These are phyloP conservation scores for Hippophae gyantsensis DNA, from an alignment of 306 rosid genomes.

Conservation along the genomic window DNA sequence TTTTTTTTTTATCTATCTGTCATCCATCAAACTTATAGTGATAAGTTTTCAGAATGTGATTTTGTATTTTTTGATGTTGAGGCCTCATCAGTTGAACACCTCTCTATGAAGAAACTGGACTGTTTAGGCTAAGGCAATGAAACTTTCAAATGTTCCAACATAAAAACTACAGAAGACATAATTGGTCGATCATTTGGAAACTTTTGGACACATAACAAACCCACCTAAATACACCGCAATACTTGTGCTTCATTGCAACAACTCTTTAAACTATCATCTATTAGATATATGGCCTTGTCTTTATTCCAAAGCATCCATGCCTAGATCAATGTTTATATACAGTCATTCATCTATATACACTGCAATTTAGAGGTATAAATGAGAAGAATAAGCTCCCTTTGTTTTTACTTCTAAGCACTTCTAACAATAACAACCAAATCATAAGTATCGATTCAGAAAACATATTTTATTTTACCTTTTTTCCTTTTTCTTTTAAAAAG, in stretches of 20 bases:
- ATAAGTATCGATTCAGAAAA: too few relatives aligned
- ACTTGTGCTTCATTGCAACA: background rate
- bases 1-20: background rate
- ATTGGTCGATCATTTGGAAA: slow-evolving; percentile 9
- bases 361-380: too few relatives aligned
- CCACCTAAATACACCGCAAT: slow-evolving; percentile 17
- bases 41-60: background rate
- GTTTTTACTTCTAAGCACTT: too few relatives aligned
- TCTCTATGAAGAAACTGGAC: slow-evolving; percentile 20
- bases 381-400: too few relatives aligned
- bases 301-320: slow-evolving; percentile 13
- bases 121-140: slow-evolving; percentile 17
- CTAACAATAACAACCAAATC: too few relatives aligned
- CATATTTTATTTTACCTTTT: too few relatives aligned
- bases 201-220: slow-evolving; percentile 17
- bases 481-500: too few relatives aligned
- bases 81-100: background rate
- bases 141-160: slow-evolving; percentile 10
- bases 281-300: slow-evolving; percentile 8
- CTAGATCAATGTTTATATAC: background rate
- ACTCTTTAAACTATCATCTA: slow-evolving; percentile 3
- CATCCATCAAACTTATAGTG: background rate
- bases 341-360: too few relatives aligned
- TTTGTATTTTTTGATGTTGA: background rate
- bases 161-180: slow-evolving; percentile 17